Evolutionary conservation across 306 rosid genomes (phyloP).

Genomic region (Cucurbita moschata): DNA sequence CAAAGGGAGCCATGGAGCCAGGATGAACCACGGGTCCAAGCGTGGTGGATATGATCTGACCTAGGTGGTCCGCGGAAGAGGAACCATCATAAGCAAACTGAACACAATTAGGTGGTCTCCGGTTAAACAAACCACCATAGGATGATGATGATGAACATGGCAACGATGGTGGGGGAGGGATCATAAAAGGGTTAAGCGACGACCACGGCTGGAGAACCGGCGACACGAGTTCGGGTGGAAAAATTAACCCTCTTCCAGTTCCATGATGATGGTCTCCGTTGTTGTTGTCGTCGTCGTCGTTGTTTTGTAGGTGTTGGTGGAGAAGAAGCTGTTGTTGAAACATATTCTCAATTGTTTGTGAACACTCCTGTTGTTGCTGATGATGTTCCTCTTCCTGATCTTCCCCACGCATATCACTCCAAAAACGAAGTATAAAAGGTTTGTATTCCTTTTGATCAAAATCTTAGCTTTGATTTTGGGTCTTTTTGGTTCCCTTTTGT

Average conservation of each 20-base stretch:
- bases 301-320: conserved; percentile 24
- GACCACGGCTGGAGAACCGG: conserved; percentile 53
- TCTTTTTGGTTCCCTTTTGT: neutral
- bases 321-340: conserved; percentile 25
- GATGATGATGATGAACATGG: conserved; percentile 24
- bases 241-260: conserved; percentile 25
- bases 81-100: conserved; percentile 69
- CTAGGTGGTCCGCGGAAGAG: conserved; percentile 49
- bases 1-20: conserved; percentile 47
- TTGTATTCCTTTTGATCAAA: too few species aligned
- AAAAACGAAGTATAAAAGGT: neutral
- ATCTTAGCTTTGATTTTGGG: too few species aligned
- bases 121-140: conserved; percentile 36
- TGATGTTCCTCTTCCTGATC: conserved; percentile 3
- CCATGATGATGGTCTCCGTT: conserved; percentile 16
- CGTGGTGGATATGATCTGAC: conserved; percentile 46
- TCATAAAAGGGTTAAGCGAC: conserved; percentile 32
- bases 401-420: conserved; percentile 5
- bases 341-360: conserved; percentile 9
- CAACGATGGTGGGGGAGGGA: conserved; percentile 20
- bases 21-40: conserved; percentile 56
- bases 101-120: conserved; percentile 42
- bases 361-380: neutral
- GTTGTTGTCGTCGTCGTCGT: conserved; percentile 13
- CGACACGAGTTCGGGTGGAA: conserved; percentile 26